These are phyloP conservation scores for Fraxinus baroniana DNA, from an alignment of 305 asterid genomes.

Conservation along the genomic window DNA sequence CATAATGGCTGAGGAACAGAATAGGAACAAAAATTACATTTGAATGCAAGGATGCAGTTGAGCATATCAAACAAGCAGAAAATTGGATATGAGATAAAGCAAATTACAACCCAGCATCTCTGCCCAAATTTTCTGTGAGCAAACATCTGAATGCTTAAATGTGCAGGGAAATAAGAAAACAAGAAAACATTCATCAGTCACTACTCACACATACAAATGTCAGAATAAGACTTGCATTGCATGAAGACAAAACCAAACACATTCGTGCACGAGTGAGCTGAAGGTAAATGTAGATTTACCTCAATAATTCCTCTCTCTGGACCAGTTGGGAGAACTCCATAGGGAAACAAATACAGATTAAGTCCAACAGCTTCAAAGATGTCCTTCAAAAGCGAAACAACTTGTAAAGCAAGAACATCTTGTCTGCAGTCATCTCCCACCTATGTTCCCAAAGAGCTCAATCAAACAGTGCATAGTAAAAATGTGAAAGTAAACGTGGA, in stretches of 20 bases:
- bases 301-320: slow-evolving; percentile 97
- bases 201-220: neutral
- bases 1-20: neutral
- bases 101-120: neutral
- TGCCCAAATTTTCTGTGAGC: neutral
- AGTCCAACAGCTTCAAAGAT: slow-evolving; percentile 89
- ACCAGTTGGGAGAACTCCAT: slow-evolving; percentile 99
- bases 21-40: neutral
- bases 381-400: slow-evolving; percentile 92
- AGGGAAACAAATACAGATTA: slow-evolving; percentile 79
- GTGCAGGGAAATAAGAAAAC: neutral
- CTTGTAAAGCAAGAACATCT: slow-evolving; percentile 98
- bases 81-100: neutral
- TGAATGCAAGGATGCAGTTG: neutral
- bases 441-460: slow-evolving; percentile 45
- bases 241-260: neutral
- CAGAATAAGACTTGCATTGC: neutral
- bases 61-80: slow-evolving; percentile 5
- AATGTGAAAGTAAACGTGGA: slow-evolving; percentile 2
- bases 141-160: neutral
- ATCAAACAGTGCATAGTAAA: slow-evolving; percentile 33
- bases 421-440: slow-evolving; percentile 99
- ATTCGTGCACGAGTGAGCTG: neutral
- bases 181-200: neutral
- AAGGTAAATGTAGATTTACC: slow-evolving; percentile 42